Base-by-base conservation (phyloP, 2,329 filamentous ascomycete species). In the Colletotrichum kahawae region DNA sequence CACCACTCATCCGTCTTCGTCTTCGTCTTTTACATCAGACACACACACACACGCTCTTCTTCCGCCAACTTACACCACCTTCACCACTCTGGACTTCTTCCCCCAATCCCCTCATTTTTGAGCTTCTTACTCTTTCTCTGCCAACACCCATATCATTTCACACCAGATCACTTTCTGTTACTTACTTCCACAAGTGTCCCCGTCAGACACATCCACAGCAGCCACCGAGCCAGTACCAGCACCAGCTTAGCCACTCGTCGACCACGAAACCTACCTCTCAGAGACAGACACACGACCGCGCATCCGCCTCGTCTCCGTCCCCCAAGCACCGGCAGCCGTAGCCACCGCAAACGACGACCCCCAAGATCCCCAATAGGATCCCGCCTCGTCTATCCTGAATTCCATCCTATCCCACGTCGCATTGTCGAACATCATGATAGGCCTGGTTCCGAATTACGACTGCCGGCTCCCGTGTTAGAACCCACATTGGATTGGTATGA, bases 401-500 rank as follows among this genome's bases (percentile, higher is more conserved):
- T 29, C 70, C 59, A 65, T 74, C 31, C 29, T 33, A 70, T 74
- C 66, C 74, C 43, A 75, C 66, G 71, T 70, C 74, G 71, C 71
- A 75, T 75, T 67, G 74, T 74, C 38, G 69, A 77, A 75, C 75
- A 77, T 64, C 66, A 77, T 77, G 75, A 77, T 76, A 67, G 66
- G 59, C 68, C 68, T 75, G 68, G 48, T 74, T 71, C 67, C 62
- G 67, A 69, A 60, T 56, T 54, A 74, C 67, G 68, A 74, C 66
- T 73, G 70, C 70, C 75, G 75, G 65, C 75, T 73, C 63, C 72
- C 75, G 68, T 76, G 72, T 74, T 76, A 76, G 72, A 72, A 76
- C 72, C 73, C 67, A 74, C 60, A 76, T 67, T 34, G 36, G 36
- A 67, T 70, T 76, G 74, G 74, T 76, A 76, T 76, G 76, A 76